Evolutionary conservation across 2,329 filamentous ascomycete genomes (phyloP), one percentile per base, ranked within the genome.

Genomic region (Aureobasidium sp.): DNA sequence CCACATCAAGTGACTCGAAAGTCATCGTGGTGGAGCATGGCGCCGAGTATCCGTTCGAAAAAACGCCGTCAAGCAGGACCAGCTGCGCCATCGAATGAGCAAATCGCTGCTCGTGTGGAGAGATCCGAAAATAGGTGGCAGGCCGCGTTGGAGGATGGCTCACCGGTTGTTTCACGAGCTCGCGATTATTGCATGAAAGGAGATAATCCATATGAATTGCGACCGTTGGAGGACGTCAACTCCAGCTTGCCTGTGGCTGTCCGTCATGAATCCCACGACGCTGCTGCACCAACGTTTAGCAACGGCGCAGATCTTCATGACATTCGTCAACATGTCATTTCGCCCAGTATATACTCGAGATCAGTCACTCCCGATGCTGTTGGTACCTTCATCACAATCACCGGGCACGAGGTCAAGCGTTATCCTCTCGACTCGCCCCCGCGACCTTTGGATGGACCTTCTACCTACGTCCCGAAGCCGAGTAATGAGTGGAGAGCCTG

Each of bases 261-360:
- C 26, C 44, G 55, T 36, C 48, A 63, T 46, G 12, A 39, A 26
- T 60, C 29, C 51, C 20, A 20, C 37, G 51, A 55, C 36, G 51
- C 51, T 44, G 27, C 50, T 41, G 50, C 50, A 46, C 10, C 32
- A 13, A 47, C 56, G 42, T 58, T 58, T 27, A 13, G 53, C 36
- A 56, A 32, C 51, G 55, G 41, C 10, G 55, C 52, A 34, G 39
- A 52, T 44, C 50, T 53, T 37, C 62, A 50, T 62, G 42, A 65
- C 10, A n/a, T 23, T 27, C 46, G 62, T 1, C 51, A 65, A n/a
- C 56, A 48, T 23, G 60, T 68, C 9, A 64, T 78, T 52, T 80
- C 78, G 1, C 78, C 78, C 1, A 80, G 78, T 61, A 65, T 80
- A 12, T 80, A 80, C 63, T 80, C 78, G 5, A 70, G 74, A 62